Base-by-base conservation (phyloP, 2,329 filamentous ascomycete species). In the Fonsecaea multimorphosa region DNA sequence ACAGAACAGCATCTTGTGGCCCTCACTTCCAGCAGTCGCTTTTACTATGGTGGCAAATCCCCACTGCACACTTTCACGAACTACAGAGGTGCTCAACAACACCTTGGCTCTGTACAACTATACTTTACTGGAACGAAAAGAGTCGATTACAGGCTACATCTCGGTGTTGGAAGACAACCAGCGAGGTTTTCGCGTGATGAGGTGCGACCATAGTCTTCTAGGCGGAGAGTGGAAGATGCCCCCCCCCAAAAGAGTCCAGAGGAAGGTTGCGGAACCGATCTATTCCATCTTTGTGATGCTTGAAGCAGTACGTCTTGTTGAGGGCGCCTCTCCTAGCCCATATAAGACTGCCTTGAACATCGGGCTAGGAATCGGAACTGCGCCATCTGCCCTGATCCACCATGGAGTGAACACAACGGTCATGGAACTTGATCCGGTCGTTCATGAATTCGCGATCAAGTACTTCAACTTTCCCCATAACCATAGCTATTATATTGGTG, bases 271-370 rank as follows among this genome's bases (percentile, higher is more conserved):
- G 11, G 95, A 99, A 78, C 92, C 94, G 0, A 92, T 99, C 63
- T 99, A 98, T 75, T 90, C 92, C 9, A 90, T 98, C n/a, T 99
- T 99, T 76, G 89, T 92, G 29, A 96, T 97, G 85, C 86, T 99
- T 1, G 95, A 99, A 77, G 92, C 94, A 2, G 90, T 98, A 6
- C 87, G 95, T 24, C 84, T 99, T 34, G 84, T 97, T 27, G 83
- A 95, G 71, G 82, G 82, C 0, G 16, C 59, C 12, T 62, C 66
- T 8, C 9, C 44, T 1, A 51, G 31, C 12, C 78, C 83, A 3
- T 74, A 75, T 9, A 67, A 72, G 44, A 69, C 61, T 40, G 94
- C 94, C 1, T 83, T 98, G 3, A 91, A 96, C 60, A 91, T 99
- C 71, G 95, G 95, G 6, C 87, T 98, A 22, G 95, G 95, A 53